Percentiles rank a stretch among this genome's conserved stretches.
These are phyloP conservation scores for Clonostachys solani DNA, from an alignment of 2,329 filamentous ascomycete species.

Conservation along the genomic window DNA sequence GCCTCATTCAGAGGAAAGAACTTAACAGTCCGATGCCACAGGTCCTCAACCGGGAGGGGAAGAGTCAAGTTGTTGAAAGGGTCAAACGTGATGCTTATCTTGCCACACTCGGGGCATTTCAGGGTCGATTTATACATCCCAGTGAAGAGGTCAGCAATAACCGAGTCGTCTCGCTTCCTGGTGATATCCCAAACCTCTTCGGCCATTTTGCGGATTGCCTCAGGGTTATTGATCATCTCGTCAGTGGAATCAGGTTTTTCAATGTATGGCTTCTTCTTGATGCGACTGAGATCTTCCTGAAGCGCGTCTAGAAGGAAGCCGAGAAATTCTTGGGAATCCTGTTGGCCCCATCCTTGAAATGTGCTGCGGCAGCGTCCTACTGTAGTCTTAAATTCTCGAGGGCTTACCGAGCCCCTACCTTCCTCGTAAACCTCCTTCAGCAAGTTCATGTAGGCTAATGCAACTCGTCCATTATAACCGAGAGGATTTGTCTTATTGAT, in stretches of 20 bases:
- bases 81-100: conserved; percentile 98
- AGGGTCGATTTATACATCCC: conserved; percentile 98
- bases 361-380: conserved; percentile 78
- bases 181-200: conserved; percentile 90
- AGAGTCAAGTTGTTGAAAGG: conserved; percentile 94
- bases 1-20: conserved; percentile 73
- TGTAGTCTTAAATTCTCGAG: conserved; percentile 75
- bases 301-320: conserved; percentile 92
- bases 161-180: conserved; percentile 86
- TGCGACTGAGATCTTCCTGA: conserved; percentile 90
- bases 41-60: conserved; percentile 80
- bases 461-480: conserved; percentile 80
- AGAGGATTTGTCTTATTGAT: conserved; percentile 84
- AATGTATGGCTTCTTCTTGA: conserved; percentile 94
- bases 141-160: conserved; percentile 92
- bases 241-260: conserved; percentile 98
- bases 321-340: conserved; percentile 96
- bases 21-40: conserved; percentile 71
- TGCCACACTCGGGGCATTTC: conserved; percentile 84
- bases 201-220: conserved; percentile 79
- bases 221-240: conserved; percentile 81
- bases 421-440: conserved; percentile 76
- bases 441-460: conserved; percentile 75
- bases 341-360: conserved; percentile 92
- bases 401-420: conserved; percentile 65